Conservation (phyloP, 257 asterid species). For the Leonotis leonurus region DNA sequence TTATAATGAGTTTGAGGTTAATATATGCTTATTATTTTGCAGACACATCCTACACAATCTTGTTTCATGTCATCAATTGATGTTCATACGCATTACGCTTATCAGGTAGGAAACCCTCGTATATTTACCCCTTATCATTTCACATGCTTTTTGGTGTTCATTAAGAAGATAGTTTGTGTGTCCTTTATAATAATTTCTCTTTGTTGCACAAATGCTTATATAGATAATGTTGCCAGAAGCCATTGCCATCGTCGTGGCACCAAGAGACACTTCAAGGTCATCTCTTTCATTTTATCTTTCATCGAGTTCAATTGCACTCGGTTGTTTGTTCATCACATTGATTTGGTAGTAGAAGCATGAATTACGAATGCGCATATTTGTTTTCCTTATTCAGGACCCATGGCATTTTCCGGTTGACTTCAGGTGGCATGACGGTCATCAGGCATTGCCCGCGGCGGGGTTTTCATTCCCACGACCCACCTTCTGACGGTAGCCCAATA, state of each 20-base stretch:
- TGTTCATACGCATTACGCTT: conserved; percentile 91
- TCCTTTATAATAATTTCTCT: no score
- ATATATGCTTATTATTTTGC: conserved; percentile 29
- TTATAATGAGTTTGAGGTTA: neutral
- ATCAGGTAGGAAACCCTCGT: conserved; percentile 56
- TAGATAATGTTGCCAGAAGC: conserved; percentile 98
- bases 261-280: conserved; percentile 73
- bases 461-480: conserved; percentile 88
- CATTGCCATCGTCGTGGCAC: conserved; percentile 97
- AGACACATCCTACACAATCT: conserved; percentile 99
- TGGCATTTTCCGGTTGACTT: conserved; percentile 83
- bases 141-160: no score
- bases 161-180: no score
- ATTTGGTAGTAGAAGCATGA: neutral
- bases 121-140: neutral
- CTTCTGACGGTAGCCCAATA: conserved; percentile 84
- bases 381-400: conserved; percentile 44
- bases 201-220: conserved; percentile 4
- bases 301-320: neutral
- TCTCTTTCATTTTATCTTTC: neutral
- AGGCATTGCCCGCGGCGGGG: conserved; percentile 94
- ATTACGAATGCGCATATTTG: neutral
- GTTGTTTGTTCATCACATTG: neutral
- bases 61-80: conserved; percentile 99
- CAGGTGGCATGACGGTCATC: conserved; percentile 90